Percentiles rank a stretch among this genome's conserved stretches.
phyloP scores from a whole-genome alignment of 2,329 filamentous ascomycete species.

The Cladosporium sp. region DNA sequence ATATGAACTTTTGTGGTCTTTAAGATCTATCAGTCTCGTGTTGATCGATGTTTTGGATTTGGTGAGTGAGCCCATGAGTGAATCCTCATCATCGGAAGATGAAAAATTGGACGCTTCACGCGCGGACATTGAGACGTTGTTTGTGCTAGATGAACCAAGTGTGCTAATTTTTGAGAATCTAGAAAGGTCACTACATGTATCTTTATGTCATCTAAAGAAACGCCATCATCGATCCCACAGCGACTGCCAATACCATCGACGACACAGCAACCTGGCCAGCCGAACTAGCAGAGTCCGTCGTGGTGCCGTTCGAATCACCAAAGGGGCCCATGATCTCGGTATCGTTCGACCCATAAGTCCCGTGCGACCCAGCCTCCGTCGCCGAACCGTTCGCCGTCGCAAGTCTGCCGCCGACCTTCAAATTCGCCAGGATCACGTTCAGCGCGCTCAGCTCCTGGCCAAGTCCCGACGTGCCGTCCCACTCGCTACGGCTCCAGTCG shows the following conservation, averaged over 20 bases:
- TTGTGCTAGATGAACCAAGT: no score
- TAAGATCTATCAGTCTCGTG: no score
- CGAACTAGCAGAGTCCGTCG: background rate
- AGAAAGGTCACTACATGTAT: no score
- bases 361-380: background rate
- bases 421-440: conserved; percentile 47
- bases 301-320: background rate
- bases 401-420: conserved; percentile 26
- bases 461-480: conserved; percentile 50
- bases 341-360: background rate
- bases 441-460: conserved; percentile 57
- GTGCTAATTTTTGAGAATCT: no score
- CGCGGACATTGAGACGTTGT: no score
- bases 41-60: no score
- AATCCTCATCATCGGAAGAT: no score
- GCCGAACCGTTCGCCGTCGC: conserved; percentile 17
- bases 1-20: background rate
- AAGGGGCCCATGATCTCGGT: background rate
- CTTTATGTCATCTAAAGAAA: background rate
- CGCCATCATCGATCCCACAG: background rate
- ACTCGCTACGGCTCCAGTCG: conserved; percentile 41
- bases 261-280: background rate
- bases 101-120: no score
- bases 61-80: no score
- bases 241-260: background rate